Percentiles rank a stretch among this genome's conserved stretches.
Conservation (phyloP, 192 early-diverging fungal species). For the Entomortierella beljakovae region DNA sequence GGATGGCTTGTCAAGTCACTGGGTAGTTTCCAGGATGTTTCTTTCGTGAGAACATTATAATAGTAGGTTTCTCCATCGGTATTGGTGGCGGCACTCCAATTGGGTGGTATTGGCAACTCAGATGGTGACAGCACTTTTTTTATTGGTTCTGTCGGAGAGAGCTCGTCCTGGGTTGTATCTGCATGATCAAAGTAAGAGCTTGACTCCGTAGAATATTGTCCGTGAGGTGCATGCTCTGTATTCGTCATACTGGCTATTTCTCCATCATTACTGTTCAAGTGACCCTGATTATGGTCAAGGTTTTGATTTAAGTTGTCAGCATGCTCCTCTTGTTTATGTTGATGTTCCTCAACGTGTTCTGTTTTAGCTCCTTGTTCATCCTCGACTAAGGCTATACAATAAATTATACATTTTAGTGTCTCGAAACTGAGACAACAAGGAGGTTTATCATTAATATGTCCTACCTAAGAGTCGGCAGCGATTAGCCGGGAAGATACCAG, state of each 20-base stretch:
- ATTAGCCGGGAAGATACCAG: slow-evolving; percentile 48
- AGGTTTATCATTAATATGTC: slow-evolving; percentile 7
- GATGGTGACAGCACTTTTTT: slow-evolving; percentile 19
- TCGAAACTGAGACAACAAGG: too few species aligned
- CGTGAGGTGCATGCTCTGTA: neutral
- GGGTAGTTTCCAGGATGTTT: slow-evolving; percentile 40
- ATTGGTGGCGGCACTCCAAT: slow-evolving; percentile 53
- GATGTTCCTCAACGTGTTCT: neutral
- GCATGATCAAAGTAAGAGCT: neutral
- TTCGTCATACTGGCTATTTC: neutral
- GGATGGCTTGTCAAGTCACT: neutral
- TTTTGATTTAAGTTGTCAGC: neutral
- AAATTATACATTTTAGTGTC: neutral
- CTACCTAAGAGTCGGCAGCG: slow-evolving; percentile 37
- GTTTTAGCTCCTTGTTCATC: neutral
- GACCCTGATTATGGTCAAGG: neutral
- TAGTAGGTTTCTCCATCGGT: slow-evolving; percentile 37
- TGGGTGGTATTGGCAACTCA: slow-evolving; percentile 28
- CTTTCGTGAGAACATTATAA: slow-evolving; percentile 41
- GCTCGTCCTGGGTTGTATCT: neutral
- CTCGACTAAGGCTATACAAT: neutral
- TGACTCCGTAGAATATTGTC: neutral
- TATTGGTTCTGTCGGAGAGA: slow-evolving; percentile 42
- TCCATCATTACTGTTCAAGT: neutral
- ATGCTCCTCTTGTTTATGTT: neutral